Base-by-base conservation (phyloP, 257 asterid species). In the Capsicum pubescens region DNA sequence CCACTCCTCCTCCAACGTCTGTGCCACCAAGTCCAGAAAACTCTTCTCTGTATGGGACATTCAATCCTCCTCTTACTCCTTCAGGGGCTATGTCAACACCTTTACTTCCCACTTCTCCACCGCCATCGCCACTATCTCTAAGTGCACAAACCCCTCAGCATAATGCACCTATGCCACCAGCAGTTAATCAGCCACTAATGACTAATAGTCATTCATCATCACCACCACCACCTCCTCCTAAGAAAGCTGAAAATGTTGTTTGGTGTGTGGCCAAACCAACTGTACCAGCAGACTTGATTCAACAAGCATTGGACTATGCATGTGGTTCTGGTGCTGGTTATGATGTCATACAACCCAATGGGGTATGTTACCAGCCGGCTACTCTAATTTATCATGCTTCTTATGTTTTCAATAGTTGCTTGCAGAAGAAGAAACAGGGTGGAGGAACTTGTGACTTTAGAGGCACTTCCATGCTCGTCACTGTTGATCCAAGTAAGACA, bases 251-350 rank as follows among this genome's bases (percentile, higher is more conserved):
- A 55, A 77, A 77, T 55, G 81, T 46, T 8, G 66, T 74, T 17
- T 86, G 88, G 88, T 86, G 88, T 26, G 59, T 86, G 15, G 84
- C 83, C 82, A 83, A 83, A 74, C 79, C 66, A 17, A 85, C 82
- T 0, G 63, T 84, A 26, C 58, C 67, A 56, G 86, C 82, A 8
- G 80, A 78, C 66, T 56, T 57, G 44, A 58, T 86, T 61, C 88
- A 83, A 61, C 82, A 86, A 80, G 66, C 88, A 50, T 26, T 86
- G 82, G 86, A 86, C 83, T 86, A 86, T 83, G 88, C 86, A 12
- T 86, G 88, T 79, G 88, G 88, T 42, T 80, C 88, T 55, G 88
- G 88, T 50, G 88, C 88, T 12, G 88, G 77, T 21, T 86, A 86
- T 83, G 84, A 79, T 71, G 84, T 83, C 59, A 80, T 80, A 46